Conservation (phyloP, 2,329 filamentous ascomycete species). For the Fusarium marasasianum region DNA sequence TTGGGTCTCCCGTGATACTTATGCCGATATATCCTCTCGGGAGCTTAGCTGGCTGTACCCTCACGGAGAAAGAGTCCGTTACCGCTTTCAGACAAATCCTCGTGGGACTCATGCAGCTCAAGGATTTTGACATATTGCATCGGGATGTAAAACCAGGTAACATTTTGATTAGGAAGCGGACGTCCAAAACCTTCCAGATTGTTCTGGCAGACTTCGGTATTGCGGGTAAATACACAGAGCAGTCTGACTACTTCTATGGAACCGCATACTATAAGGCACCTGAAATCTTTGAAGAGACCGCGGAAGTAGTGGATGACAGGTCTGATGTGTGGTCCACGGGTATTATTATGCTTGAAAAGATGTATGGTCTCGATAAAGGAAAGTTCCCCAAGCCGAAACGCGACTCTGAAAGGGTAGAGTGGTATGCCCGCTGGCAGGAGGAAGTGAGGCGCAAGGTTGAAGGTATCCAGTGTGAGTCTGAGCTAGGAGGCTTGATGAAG, state of each 20-base stretch:
- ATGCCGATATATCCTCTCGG: not conserved
- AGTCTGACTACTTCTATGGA: not conserved
- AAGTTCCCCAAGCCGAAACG: rapidly evolving
- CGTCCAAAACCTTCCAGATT: not conserved
- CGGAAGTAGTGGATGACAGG: not conserved
- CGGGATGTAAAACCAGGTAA: not conserved
- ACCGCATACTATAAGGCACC: not conserved
- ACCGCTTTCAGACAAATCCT: not conserved
- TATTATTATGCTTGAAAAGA: not conserved
- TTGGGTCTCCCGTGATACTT: not conserved
- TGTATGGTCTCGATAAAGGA: not conserved
- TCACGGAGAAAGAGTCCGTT: not conserved
- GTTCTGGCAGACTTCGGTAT: not conserved
- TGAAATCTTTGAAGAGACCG: rapidly evolving
- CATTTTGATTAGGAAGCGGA: not conserved
- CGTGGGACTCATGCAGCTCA: not conserved
- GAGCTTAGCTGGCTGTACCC: not conserved
- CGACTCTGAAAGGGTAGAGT: not conserved
- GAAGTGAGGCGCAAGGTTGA: not conserved
- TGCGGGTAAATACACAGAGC: not conserved
- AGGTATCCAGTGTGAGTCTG: not conserved
- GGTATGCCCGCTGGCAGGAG: not conserved
- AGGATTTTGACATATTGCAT: not conserved
- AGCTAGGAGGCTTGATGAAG: not conserved
- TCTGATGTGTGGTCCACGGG: not conserved